Base-by-base conservation (phyloP, 805 yeast genomes). In the Barnettozyma siamensis region DNA sequence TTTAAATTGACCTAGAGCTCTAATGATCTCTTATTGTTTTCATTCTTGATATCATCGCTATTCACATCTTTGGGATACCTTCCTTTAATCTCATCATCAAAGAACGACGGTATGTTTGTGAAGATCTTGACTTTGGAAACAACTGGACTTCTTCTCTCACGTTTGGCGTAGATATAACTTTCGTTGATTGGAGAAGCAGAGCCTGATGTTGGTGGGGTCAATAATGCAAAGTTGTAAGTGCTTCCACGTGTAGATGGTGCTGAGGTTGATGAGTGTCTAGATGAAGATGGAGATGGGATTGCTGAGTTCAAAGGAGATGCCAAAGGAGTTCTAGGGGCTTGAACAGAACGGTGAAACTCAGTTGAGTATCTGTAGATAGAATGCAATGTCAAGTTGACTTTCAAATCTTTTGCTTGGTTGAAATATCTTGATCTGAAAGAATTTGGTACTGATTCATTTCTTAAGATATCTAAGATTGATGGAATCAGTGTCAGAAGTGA, bases 381-480 rank as follows among this genome's bases (percentile, higher is more conserved):
- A 15, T 36, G 17, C 15, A 54, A 32, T 4, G 40, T 41, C 18
- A 43, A 41, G 13, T 47, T 49, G 4, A 35, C 40, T 49, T 28
- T 40, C 16, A 35, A 21, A 20, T 53, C 57, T 13, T 43, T 37
- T 13, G 34, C 33, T 26, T 65, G 65, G 46, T 60, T 58, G 51
- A 67, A 69, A 54, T 70, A 73, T 55, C 70, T 73, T 38, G 63
- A 52, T 52, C 68, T 69, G 45, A 72, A 57, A 15, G 73, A 64
- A 29, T 70, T 67, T 27, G 78, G 78, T 7, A 48, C 34, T 16
- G 46, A 38, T 16, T 46, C 48, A 20, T 46, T 49, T 20, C 46
- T 47, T 3, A 51, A 26, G 6, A 49, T 39, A 12, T 40, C 39
- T 11, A 58, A 35, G 13, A 58, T 47, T 31, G 54, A 17, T 16